A percentile compares a stretch with the other conserved stretches of the same genome.
Evolutionary conservation across 106 monocot species (phyloP).

Genomic region (Acanthochlamys bracteata): DNA sequence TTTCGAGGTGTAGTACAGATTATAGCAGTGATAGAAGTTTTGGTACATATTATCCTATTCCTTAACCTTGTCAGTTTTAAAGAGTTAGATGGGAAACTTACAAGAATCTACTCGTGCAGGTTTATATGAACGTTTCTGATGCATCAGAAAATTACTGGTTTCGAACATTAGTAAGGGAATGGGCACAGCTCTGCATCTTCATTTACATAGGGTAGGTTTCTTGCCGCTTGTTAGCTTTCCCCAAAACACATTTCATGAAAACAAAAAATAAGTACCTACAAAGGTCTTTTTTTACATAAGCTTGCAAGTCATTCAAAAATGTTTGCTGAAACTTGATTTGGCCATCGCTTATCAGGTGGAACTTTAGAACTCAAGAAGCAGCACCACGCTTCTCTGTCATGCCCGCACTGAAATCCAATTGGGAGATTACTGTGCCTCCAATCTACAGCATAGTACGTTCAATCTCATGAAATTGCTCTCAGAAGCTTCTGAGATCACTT

Average conservation of each 20-base stretch:
- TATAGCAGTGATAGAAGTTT: conserved; percentile 56
- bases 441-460: conserved; percentile 73
- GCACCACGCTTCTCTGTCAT: conserved; percentile 59
- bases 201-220: conserved; percentile 81
- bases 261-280: too few relatives aligned
- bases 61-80: not conserved
- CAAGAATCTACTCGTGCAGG: conserved; percentile 19
- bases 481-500: too few relatives aligned
- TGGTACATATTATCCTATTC: conserved; percentile 26
- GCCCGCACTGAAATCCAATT: conserved; percentile 41
- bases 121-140: conserved; percentile 50
- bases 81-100: not conserved
- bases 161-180: conserved; percentile 65
- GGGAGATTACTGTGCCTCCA: conserved; percentile 50
- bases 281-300: too few relatives aligned
- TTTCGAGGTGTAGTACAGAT: conserved; percentile 80
- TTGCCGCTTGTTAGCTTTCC: not conserved
- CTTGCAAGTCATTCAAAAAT: too few relatives aligned
- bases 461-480: not conserved
- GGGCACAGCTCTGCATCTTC: conserved; percentile 79
- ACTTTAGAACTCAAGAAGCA: conserved; percentile 65
- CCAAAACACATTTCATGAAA: not conserved
- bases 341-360: conserved; percentile 56
- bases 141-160: conserved; percentile 67
- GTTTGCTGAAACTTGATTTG: not conserved